Base-by-base conservation (phyloP, 2,329 filamentous ascomycete species). In the Neurospora sp. region DNA sequence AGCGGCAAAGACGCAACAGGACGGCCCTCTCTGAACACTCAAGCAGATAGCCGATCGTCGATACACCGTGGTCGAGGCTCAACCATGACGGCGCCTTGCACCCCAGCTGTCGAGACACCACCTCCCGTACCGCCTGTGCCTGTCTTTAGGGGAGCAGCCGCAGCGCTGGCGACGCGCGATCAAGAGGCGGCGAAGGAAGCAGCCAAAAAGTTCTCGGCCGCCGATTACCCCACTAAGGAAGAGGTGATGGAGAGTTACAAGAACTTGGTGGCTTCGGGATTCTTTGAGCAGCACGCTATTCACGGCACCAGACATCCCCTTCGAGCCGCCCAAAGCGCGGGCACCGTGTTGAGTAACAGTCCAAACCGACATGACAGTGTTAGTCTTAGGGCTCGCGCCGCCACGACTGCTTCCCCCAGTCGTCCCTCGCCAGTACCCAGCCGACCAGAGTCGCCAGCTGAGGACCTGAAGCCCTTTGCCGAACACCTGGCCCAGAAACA, bases 201-300 rank as follows among this genome's bases (percentile, higher is more conserved):
- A 33, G 52, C 52, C 28, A 62, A 62, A 62, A 62, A 62, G 52
- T 62, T 62, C 38, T 75, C 73, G 75, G 69, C 78, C 78, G 52
- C 80, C 78, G 38, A 76, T 17, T 76, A 76, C 67, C 76, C 76
- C 13, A 74, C 79, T 5, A 76, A 80, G 3, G 86, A 89, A 68
- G 85, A 88, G 70, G 82, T 88, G 68, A 73, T 87, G 75, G 82
- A 84, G 71, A 87, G 81, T 75, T 89, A 89, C 77, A 84, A 87
- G 73, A 79, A 85, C 73, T 82, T 89, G 70, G 81, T 88, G 74
- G 83, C 85, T 2, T 82, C 82, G 6, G 86, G 86, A 71, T 89
- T 89, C 82, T 89, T 89, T 76, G 81, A 83, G 66, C 80, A 84
- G 33, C 86, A 87, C 72, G 86, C 86, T 68, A 88, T 88, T 72